These are phyloP conservation scores for Mayamaea pseudoterrestris DNA, from an alignment of 108 stramenopile genomes.

Conservation along the genomic window DNA sequence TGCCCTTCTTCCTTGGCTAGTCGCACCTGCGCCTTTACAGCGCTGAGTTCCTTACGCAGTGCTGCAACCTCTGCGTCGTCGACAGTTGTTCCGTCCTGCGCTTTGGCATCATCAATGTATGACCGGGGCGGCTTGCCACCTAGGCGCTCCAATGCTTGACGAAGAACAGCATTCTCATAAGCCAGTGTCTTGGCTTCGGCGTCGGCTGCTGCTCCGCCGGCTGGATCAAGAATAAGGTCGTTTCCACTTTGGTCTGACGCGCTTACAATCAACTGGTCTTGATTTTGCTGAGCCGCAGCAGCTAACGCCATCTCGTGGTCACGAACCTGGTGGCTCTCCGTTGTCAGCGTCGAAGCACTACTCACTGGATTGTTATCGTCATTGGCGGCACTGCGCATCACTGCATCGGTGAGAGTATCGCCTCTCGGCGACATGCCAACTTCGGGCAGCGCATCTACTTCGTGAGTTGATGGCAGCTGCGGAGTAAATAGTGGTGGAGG, in stretches of 20 bases:
- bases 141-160: constrained; percentile 53
- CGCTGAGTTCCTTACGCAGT: constrained; percentile 31
- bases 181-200: constrained; percentile 60
- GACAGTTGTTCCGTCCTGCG: constrained; percentile 8
- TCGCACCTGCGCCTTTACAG: constrained; percentile 19
- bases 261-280: constrained; percentile 62
- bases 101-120: constrained; percentile 46
- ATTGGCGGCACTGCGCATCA: constrained; percentile 16
- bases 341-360: constrained; percentile 51
- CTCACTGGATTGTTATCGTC: constrained; percentile 23
- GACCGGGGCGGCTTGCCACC: constrained; percentile 53
- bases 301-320: neutral
- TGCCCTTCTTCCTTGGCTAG: constrained; percentile 18
- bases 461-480: constrained; percentile 59
- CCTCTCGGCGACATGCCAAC: constrained; percentile 19
- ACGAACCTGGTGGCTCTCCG: constrained; percentile 26
- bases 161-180: constrained; percentile 70
- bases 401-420: constrained; percentile 15
- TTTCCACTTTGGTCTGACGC: constrained; percentile 54
- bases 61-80: constrained; percentile 17
- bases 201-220: constrained; percentile 17
- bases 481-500: constrained; percentile 72
- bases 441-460: constrained; percentile 59
- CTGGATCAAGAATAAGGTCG: constrained; percentile 46
- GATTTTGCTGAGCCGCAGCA: constrained; percentile 12